Conservation (phyloP, 2,329 filamentous ascomycete genomes). For the Trichoderma endophyticum region DNA sequence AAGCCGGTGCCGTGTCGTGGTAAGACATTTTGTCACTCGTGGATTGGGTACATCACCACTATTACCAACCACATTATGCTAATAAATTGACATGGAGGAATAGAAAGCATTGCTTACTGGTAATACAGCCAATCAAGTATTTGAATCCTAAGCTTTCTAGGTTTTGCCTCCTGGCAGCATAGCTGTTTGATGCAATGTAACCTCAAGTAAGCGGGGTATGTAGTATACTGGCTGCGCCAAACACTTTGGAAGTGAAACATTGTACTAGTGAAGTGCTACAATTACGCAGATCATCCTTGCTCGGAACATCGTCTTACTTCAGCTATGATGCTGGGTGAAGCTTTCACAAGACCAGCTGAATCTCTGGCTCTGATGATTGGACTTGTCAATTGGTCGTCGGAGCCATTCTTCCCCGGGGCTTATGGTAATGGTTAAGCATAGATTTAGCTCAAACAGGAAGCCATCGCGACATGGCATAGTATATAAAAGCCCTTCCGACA, state of each 20-base stretch:
- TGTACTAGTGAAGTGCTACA: background rate
- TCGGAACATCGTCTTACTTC: background rate
- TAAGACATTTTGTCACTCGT: background rate
- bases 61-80: background rate
- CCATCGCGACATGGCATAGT: background rate
- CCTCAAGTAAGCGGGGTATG: background rate
- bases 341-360: background rate
- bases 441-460: background rate
- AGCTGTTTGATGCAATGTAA: background rate
- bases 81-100: conserved; percentile 1
- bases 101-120: background rate
- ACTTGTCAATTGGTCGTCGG: background rate
- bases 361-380: background rate
- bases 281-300: background rate
- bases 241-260: background rate
- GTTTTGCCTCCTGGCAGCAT: background rate
- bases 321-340: background rate
- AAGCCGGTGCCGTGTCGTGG: background rate
- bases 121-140: background rate
- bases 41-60: background rate
- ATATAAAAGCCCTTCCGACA: background rate
- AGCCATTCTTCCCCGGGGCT: background rate
- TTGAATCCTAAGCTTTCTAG: background rate
- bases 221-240: background rate
- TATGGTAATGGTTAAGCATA: background rate